A percentile compares a stretch with the other conserved stretches of the same genome.
These are phyloP conservation scores for Batrachochytrium dendrobatidis DNA, from an alignment of 371 early-diverging fungal genomes.

Conservation along the genomic window DNA sequence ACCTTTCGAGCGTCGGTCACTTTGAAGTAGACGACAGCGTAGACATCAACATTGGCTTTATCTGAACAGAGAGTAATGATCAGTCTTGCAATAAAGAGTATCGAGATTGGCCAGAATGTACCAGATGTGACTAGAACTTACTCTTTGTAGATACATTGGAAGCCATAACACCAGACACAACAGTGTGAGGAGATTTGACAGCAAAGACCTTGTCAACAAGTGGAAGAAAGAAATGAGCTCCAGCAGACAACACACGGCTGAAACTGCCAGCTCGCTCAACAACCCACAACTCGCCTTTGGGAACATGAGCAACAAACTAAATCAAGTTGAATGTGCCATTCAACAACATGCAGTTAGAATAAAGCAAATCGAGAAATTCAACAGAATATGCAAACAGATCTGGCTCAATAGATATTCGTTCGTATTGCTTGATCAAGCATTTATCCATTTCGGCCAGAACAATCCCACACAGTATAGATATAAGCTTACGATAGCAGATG, in stretches of 20 bases:
- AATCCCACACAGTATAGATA: too few relatives aligned
- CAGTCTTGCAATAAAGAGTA: neutral
- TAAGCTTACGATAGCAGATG: conserved; percentile 25
- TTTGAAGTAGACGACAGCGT: conserved; percentile 37
- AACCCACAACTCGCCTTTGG: conserved; percentile 41
- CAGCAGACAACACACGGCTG: conserved; percentile 20
- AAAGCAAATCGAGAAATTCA: neutral
- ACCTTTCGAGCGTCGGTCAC: conserved; percentile 36
- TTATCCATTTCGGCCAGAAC: too few relatives aligned
- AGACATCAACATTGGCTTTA: conserved; percentile 38
- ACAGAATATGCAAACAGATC: conserved; percentile 1
- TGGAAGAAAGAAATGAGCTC: conserved; percentile 32
- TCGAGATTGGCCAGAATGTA: neutral
- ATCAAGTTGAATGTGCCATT: neutral
- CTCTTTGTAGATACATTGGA: conserved; percentile 28
- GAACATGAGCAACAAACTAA: conserved; percentile 33
- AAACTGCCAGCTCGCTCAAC: conserved; percentile 19
- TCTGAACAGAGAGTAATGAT: conserved; percentile 14
- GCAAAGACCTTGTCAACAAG: conserved; percentile 32
- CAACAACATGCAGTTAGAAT: neutral
- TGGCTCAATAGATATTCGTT: too few relatives aligned
- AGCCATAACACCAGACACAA: conserved; percentile 36
- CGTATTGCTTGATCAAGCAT: too few relatives aligned
- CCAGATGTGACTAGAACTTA: conserved; percentile 9
- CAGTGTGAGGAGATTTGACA: conserved; percentile 34